Evolutionary conservation across 2,329 filamentous ascomycete genomes (phyloP), one percentile per base, ranked within the genome.

Genomic region (Fusarium sp.): DNA sequence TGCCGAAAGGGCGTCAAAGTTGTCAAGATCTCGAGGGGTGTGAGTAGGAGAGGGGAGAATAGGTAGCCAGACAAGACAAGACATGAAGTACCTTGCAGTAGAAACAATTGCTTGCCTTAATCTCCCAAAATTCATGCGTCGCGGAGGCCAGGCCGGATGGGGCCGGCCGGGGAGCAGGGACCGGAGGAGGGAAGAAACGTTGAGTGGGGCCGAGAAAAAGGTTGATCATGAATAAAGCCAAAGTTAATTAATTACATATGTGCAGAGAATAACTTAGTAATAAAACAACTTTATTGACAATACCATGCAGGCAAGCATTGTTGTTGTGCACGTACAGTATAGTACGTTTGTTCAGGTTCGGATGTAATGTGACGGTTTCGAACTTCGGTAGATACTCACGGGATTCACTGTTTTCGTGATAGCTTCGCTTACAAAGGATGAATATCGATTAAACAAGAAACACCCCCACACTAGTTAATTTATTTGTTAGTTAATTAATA

Each of bases 71-170:
- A 20, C 13, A 18, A 30, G 26, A 30, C 16, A 45, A 18, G 26
- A n/a, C 15, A 36, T 36, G 40, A 16, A 16, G 31, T 37, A 15
- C 46, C 46, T 13, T 50, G 33, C 20, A 50, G 52, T 50, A 49
- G 61, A 67, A 59, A 64, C 60, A 62, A 46, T 46, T 46, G 12
- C 20, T 30, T 38, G 37, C 47, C 28, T 65, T 69, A 74, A 74
- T 74, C 62, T 74, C 72, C 72, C 65, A 70, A 57, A 58, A 70
- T 74, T 74, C 62, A 74, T 74, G 72, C 72, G 60, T 63, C 65
- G 71, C 65, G 57, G 55, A 52, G 53, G 45, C 45, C 40, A 62
- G 62, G 57, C 69, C 67, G 63, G 62, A 69, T 66, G 56, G 61
- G 62, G 66, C 66, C 55, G 66, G 57, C 38, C 63, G 62, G 61